Conservation (phyloP, 352 stramenopile species). For the Phytophthora fragariae region DNA sequence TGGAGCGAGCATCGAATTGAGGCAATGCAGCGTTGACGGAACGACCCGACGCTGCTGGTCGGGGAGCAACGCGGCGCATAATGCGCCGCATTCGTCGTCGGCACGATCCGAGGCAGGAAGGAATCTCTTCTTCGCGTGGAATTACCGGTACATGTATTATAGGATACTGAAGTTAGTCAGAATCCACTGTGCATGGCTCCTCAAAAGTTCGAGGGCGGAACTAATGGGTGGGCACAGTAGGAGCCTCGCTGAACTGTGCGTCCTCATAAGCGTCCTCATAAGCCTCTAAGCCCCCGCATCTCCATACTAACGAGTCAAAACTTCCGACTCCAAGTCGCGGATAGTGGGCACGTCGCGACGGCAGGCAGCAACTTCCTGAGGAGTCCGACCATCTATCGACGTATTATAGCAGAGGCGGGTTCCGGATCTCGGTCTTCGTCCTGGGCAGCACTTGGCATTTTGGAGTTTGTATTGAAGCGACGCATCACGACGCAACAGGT, state of each 20-base stretch:
- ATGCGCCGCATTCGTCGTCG: not conserved
- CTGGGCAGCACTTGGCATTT: not conserved
- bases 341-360: not conserved
- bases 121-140: not conserved
- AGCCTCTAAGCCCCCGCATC: not conserved
- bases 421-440: slow-evolving; percentile 9
- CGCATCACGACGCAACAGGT: slow-evolving; percentile 25
- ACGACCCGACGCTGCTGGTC: not conserved
- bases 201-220: not conserved
- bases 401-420: not conserved
- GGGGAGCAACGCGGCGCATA: not conserved
- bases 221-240: not conserved
- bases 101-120: not conserved
- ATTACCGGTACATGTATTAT: not conserved
- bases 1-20: not conserved
- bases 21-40: not conserved
- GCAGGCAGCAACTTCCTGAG: not conserved
- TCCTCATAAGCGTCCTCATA: not conserved
- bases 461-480: slow-evolving; percentile 11
- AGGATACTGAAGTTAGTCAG: not conserved
- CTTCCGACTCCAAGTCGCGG: not conserved
- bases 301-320: not conserved
- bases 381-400: not conserved
- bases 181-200: not conserved
- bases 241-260: not conserved